Evolutionary conservation across 2,329 filamentous ascomycete species (phyloP).

Genomic region (Hypomyces rosellus): DNA sequence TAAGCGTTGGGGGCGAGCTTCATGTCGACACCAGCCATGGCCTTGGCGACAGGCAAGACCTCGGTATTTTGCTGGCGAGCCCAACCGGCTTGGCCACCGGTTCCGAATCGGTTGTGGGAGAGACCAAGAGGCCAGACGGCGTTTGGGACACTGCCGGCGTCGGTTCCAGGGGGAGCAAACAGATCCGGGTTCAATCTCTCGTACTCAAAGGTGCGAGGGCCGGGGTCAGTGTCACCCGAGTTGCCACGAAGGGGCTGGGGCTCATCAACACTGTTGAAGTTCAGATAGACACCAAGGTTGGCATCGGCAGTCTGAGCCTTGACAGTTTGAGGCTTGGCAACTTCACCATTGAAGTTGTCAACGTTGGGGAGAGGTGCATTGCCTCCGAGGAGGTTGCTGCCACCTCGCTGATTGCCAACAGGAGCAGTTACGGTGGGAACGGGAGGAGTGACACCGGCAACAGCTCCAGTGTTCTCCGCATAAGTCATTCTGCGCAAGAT

Average conservation of each 20-base stretch:
- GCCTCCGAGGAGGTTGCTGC: conserved; percentile 33
- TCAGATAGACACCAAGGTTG: conserved; percentile 45
- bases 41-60: conserved; percentile 42
- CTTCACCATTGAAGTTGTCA: conserved; percentile 32
- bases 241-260: conserved; percentile 51
- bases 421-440: conserved; percentile 31
- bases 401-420: conserved; percentile 35
- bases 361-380: conserved; percentile 31
- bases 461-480: conserved; percentile 35
- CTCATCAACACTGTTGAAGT: conserved; percentile 44
- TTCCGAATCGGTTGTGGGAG: conserved; percentile 41
- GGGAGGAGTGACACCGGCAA: conserved; percentile 34
- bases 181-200: conserved; percentile 50
- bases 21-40: conserved; percentile 56
- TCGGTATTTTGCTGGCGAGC: conserved; percentile 46
- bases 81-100: conserved; percentile 41
- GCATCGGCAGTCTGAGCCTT: conserved; percentile 44
- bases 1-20: conserved; percentile 50
- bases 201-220: conserved; percentile 43
- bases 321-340: conserved; percentile 35
- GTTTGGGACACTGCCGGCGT: conserved; percentile 40
- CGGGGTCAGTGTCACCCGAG: conserved; percentile 44
- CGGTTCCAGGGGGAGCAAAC: conserved; percentile 47
- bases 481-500: conserved; percentile 30
- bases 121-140: conserved; percentile 51